phyloP scores from a whole-genome alignment of 2,329 filamentous ascomycete species.

The Aspergillus unguis region DNA sequence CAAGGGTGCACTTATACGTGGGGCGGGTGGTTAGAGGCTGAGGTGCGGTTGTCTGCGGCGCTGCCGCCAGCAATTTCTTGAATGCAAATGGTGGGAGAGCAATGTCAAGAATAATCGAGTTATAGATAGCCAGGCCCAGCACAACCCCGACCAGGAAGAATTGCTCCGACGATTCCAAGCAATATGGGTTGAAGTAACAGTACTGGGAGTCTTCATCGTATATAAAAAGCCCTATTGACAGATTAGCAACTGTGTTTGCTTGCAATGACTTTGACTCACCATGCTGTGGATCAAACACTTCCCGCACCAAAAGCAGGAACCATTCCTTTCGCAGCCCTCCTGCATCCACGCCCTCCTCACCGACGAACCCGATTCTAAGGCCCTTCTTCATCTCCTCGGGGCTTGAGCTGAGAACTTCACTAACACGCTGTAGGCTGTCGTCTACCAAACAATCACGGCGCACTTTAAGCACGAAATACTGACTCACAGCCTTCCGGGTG shows the following conservation, averaged over 20 bases:
- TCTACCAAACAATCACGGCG: slow-evolving; percentile 83
- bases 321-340: slow-evolving; percentile 90
- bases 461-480: slow-evolving; percentile 73
- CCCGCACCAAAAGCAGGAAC: slow-evolving; percentile 83
- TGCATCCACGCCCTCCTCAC: slow-evolving; percentile 87
- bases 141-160: slow-evolving; percentile 88
- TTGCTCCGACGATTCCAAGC: slow-evolving; percentile 86
- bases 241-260: not conserved
- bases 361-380: slow-evolving; percentile 76
- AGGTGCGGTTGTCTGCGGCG: slow-evolving; percentile 59
- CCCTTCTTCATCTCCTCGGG: slow-evolving; percentile 88
- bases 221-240: slow-evolving; percentile 69
- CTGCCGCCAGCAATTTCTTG: slow-evolving; percentile 76
- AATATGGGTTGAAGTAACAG: slow-evolving; percentile 90
- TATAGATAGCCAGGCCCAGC: slow-evolving; percentile 87
- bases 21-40: slow-evolving; percentile 55
- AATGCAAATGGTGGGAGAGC: slow-evolving; percentile 86
- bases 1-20: slow-evolving; percentile 68
- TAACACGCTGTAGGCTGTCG: slow-evolving; percentile 79
- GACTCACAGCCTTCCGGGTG: slow-evolving; percentile 67
- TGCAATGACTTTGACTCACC: slow-evolving; percentile 52
- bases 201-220: slow-evolving; percentile 88
- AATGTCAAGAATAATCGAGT: slow-evolving; percentile 87
- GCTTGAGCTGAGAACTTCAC: slow-evolving; percentile 75
- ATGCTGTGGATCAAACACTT: slow-evolving; percentile 87